A percentile compares a stretch with the other conserved stretches of the same genome.
Conservation (phyloP, 208 protist species). For the Porcisia deanei region DNA sequence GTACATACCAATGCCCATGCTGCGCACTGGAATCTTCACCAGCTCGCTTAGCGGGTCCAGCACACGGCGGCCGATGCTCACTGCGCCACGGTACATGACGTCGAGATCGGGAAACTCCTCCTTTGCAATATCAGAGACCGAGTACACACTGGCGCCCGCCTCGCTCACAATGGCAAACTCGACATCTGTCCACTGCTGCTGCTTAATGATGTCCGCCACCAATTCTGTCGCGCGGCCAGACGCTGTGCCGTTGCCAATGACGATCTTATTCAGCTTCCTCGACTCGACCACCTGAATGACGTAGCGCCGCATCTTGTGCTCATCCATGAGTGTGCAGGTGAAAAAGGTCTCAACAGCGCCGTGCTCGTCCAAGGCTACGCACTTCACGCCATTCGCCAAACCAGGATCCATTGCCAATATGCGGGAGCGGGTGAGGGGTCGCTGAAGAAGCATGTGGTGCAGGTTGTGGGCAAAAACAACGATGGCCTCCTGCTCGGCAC, state of each 20-base stretch:
- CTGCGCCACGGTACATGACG: conserved; percentile 81
- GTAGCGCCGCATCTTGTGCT: conserved; percentile 60
- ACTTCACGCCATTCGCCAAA: conserved; percentile 81
- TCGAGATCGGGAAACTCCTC: conserved; percentile 73
- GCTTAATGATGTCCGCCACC: conserved; percentile 56
- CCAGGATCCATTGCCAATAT: conserved; percentile 89
- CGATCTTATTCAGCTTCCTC: conserved; percentile 69
- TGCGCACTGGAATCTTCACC: conserved; percentile 86
- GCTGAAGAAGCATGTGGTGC: conserved; percentile 80
- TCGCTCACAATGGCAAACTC: conserved; percentile 87
- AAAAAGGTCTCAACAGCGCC: conserved; percentile 71
- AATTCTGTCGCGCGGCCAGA: conserved; percentile 56
- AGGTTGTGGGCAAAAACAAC: conserved; percentile 81
- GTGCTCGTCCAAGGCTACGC: conserved; percentile 73
- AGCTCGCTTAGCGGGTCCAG: conserved; percentile 90
- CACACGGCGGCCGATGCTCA: conserved; percentile 88
- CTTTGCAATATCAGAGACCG: conserved; percentile 71
- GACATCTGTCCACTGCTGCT: conserved; percentile 41
- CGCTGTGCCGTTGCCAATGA: conserved; percentile 88
- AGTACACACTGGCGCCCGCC: conserved; percentile 87
- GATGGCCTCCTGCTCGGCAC: conserved; percentile 74
- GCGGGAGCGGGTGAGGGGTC: conserved; percentile 59
- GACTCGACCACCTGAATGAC: conserved; percentile 53
- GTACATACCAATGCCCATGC: conserved; percentile 93
- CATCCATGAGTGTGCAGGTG: conserved; percentile 67